Conservation (phyloP, 306 rosid genomes). For the Cucumis hystrix region DNA sequence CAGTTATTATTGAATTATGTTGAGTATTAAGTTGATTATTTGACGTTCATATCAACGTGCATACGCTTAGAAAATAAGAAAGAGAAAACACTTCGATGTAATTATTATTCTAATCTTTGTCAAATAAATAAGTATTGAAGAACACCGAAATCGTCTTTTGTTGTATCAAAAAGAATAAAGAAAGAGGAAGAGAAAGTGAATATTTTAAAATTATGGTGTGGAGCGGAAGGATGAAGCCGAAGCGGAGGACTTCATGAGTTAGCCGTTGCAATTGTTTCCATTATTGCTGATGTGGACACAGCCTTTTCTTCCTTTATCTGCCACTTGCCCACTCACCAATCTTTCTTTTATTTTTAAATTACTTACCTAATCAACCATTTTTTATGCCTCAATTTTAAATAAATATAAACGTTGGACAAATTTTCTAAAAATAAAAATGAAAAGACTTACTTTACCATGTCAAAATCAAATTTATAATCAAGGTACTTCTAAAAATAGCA, state of each 20-base stretch:
- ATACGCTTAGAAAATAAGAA: too few species aligned
- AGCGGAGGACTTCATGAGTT: neutral
- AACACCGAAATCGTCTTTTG: neutral
- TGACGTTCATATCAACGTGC: too few species aligned
- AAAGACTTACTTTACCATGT: too few species aligned
- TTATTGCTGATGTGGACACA: neutral
- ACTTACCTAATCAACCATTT: neutral
- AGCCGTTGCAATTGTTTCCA: slow-evolving; percentile 3
- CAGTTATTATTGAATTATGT: too few species aligned
- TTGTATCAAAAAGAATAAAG: too few species aligned
- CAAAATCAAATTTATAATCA: too few species aligned
- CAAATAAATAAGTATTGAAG: neutral
- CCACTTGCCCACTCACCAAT: neutral
- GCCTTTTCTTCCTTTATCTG: neutral
- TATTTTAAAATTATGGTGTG: neutral
- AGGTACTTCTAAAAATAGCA: too few species aligned
- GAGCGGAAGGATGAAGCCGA: neutral
- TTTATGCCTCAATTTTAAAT: neutral
- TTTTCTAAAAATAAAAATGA: too few species aligned
- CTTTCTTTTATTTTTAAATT: neutral
- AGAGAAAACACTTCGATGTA: too few species aligned
- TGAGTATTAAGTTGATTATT: too few species aligned
- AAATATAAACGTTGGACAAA: too few species aligned
- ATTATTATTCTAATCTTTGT: too few species aligned
- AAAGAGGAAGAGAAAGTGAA: neutral